Conservation (phyloP, 441 rosid species). For the Erodium texanum region DNA sequence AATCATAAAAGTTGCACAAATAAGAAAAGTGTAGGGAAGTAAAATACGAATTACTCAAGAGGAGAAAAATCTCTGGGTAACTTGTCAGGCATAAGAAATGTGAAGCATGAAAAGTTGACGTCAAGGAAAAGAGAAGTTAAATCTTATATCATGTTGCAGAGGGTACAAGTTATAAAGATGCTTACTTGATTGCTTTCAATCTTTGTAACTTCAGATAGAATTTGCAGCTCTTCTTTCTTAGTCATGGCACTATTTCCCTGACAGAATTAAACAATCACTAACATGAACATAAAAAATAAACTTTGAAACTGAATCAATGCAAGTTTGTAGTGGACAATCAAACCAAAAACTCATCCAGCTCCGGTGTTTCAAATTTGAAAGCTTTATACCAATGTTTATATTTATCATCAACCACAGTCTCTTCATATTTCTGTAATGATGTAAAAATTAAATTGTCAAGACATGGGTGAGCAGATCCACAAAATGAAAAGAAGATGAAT, state of each 20-base stretch:
- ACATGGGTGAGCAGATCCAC: conserved; percentile 3
- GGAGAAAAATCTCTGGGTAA: not conserved
- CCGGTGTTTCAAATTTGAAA: conserved; percentile 56
- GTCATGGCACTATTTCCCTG: conserved; percentile 38
- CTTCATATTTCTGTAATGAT: conserved; percentile 35
- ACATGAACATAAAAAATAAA: conserved; percentile 14
- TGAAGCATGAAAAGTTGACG: not conserved
- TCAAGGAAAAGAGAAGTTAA: conserved; percentile 10
- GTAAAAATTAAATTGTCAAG: conserved; percentile 15
- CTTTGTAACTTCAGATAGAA: conserved; percentile 37
- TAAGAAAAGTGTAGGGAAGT: not conserved
- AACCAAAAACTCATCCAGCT: conserved; percentile 49
- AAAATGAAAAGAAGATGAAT: conserved; percentile 10
- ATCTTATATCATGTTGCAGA: conserved; percentile 7
- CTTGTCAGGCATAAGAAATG: conserved; percentile 5
- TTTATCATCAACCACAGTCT: conserved; percentile 26
- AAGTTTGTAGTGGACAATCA: conserved; percentile 5
- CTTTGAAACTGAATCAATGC: not conserved
- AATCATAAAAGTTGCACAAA: not conserved
- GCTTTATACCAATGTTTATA: conserved; percentile 7
- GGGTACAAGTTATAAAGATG: not conserved
- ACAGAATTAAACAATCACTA: conserved; percentile 6
- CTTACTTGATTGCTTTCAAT: conserved; percentile 39
- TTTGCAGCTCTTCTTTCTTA: conserved; percentile 31
- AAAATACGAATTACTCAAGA: not conserved